Evolutionary conservation across 2,329 filamentous ascomycete genomes (phyloP), one percentile per base, ranked within the genome.

Genomic region (Triangularia setosa): DNA sequence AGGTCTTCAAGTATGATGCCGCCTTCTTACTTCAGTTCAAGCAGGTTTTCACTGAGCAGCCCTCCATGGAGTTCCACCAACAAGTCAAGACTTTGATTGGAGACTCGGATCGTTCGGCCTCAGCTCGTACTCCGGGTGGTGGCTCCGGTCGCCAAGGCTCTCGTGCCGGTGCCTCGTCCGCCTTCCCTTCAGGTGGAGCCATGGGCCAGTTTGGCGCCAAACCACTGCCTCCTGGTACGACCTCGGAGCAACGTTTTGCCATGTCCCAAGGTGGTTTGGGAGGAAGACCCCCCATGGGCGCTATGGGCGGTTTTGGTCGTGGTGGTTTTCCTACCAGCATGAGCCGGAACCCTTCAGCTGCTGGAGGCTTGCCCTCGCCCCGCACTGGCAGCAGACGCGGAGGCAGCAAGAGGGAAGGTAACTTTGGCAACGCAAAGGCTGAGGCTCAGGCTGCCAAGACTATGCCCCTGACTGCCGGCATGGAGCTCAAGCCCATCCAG

Each of bases 11-110:
- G 77, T 99, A 99, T 78, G 93, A 98, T 79, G 91, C 93, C 73
- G 89, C 90, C 72, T 99, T 99, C 83, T 81, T 99, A 79, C 84
- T 99, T 28, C 95, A 99, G 75, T 99, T 99, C 84, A 92, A 97
- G 80, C 87, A 87, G 72, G 92, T 97, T 21, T 99, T 97, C 80
- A 96, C 92, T 68, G 95, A 99, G 82, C 96, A 97, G 80, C 95
- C 95, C 14, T 96, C 93, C 0, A 78, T 93, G 53, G 94, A 98
- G 74, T 99, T 97, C 87, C 91, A 96, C 74, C 84, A 89, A 69
- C 93, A 95, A 73, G 88, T 99, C 84, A 94, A 84, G 89, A 90
- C 79, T 83, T 90, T 81, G 77, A 88, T 99, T 69, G 94, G 94
- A 64, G 93, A 97, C 69, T 82, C 82, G 64, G 84, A 85, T 65